Base-by-base conservation (phyloP, 495 filamentous ascomycete genomes). In the Sordaria brevicollis region DNA sequence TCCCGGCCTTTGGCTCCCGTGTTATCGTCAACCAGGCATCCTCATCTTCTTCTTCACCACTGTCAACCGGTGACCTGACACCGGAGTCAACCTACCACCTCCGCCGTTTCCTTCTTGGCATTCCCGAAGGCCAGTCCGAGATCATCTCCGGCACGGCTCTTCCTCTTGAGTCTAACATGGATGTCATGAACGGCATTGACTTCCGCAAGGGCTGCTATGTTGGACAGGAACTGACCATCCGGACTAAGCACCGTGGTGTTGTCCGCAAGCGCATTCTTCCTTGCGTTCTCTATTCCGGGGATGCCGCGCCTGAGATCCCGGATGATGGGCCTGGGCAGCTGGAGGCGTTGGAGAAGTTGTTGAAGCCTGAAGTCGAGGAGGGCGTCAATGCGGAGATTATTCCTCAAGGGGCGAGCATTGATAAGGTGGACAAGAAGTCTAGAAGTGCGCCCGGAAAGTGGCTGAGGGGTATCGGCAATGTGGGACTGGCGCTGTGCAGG, bases 121-220 rank as follows among this genome's bases (percentile, higher is more conserved):
- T 99, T 2, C 82, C 94, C 0, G 95, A 99, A 79, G 95, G 95
- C 5, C 90, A 90, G 74, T 71, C 73, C 72, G 29, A 74, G 39
- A 29, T 76, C 77, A 37, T 79, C 73, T 33, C 73, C 71, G 10
- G 75, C 71, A 7, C 75, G 74, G 33, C 68, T 71, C 67, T 78
- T 71, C 13, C 65, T 66, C 35, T 80, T 75, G 9, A 74, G 67
- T 88, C 82, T 70, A 95, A 97, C 77, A 83, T 97, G 72, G 95
- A 99, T 79, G 83, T 91, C 72, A 89, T 89, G 84, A 84, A 85
- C 19, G 96, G 85, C 4, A 87, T 98, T 49, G 93, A 97, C 81
- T 99, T 96, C 80, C 86, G 88, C 65, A 99, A 99, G 81, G 95
- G 95, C 2, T 99, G 95, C 79, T 99, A 99, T 79, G 89, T 98